These are phyloP conservation scores for Aquilaria yunnanensis DNA, from an alignment of 345 rosid species.

Conservation along the genomic window DNA sequence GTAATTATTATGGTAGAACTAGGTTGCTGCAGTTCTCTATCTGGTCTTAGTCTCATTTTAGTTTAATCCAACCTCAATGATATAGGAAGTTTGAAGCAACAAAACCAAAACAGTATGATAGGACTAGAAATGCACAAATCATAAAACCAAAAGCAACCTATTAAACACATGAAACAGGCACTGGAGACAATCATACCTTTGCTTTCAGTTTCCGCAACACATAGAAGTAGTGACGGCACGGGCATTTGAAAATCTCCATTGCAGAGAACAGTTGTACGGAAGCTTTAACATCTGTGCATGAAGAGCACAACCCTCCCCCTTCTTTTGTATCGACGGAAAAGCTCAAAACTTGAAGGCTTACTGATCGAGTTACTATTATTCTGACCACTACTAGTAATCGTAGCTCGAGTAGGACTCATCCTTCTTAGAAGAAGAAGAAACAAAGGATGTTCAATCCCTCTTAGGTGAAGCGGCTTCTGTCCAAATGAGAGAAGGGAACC, in stretches of 20 bases:
- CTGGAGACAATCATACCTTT: conserved; percentile 46
- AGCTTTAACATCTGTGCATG: conserved; percentile 87
- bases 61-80: too few species aligned
- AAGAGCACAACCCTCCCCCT: conserved; percentile 61
- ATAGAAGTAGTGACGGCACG: conserved; percentile 62
- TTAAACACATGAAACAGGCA: background rate
- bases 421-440: conserved; percentile 52
- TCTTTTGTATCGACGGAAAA: conserved; percentile 78
- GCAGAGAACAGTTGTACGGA: conserved; percentile 65
- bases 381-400: conserved; percentile 32
- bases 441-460: conserved; percentile 59
- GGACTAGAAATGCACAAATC: too few species aligned
- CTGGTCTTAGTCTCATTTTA: too few species aligned
- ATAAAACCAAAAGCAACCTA: too few species aligned
- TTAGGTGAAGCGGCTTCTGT: conserved; percentile 70
- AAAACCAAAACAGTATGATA: too few species aligned
- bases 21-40: too few species aligned
- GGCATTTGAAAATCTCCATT: conserved; percentile 86
- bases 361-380: conserved; percentile 34
- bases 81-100: too few species aligned
- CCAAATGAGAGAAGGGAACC: conserved; percentile 45
- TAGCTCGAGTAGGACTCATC: conserved; percentile 67
- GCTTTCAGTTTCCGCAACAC: conserved; percentile 50
- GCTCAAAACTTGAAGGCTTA: conserved; percentile 70
- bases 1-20: too few species aligned